phyloP scores from a whole-genome alignment of 1,284 basidiomycete species.

The Bondarzewia mesenterica region DNA sequence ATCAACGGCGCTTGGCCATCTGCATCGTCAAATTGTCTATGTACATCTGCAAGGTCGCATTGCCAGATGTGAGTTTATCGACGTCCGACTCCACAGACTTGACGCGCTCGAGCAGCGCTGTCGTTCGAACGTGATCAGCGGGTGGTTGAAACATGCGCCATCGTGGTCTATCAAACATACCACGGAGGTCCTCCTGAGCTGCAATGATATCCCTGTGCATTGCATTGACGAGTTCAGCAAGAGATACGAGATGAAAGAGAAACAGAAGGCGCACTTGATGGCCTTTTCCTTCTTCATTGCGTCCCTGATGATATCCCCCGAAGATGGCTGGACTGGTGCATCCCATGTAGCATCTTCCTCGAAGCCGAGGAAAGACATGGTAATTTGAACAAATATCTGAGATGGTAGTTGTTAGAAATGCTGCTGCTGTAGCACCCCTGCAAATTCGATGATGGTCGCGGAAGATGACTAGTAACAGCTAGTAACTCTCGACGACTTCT shows the following conservation, averaged over 20 bases:
- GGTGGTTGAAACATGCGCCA: not conserved
- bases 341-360: slow-evolving; percentile 63
- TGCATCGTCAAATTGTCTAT: slow-evolving; percentile 82
- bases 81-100: slow-evolving; percentile 66
- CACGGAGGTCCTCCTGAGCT: slow-evolving; percentile 65
- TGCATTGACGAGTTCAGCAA: not conserved
- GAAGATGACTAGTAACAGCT: too few relatives aligned
- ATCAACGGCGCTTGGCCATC: slow-evolving; percentile 69
- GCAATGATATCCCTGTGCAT: slow-evolving; percentile 56
- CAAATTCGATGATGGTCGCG: too few relatives aligned
- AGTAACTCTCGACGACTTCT: too few relatives aligned
- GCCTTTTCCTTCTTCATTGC: slow-evolving; percentile 64
- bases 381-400: too few relatives aligned
- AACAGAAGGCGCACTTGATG: slow-evolving; percentile 36
- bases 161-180: slow-evolving; percentile 33
- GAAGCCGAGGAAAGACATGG: slow-evolving; percentile 44
- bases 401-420: too few relatives aligned
- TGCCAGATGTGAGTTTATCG: slow-evolving; percentile 69
- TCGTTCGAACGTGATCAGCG: not conserved
- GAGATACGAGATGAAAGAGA: not conserved
- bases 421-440: too few relatives aligned
- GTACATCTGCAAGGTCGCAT: slow-evolving; percentile 79
- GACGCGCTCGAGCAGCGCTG: slow-evolving; percentile 63
- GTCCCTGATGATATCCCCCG: slow-evolving; percentile 61
- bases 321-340: slow-evolving; percentile 28